These are phyloP conservation scores for Leishmania aethiopica DNA, from an alignment of 208 protist genomes.

Conservation along the genomic window DNA sequence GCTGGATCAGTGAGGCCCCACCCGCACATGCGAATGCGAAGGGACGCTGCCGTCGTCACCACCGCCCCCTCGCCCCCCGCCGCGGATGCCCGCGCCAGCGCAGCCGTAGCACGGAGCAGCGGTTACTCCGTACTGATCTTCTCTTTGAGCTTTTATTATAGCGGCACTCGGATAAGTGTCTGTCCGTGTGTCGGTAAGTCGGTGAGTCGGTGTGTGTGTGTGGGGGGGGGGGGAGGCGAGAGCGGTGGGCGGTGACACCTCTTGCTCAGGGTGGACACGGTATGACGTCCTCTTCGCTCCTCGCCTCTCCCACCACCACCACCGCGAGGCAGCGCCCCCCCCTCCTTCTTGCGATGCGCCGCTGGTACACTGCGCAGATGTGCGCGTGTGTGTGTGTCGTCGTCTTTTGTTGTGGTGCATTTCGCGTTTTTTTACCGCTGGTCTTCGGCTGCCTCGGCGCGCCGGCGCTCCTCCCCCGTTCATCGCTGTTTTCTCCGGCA, in stretches of 20 bases:
- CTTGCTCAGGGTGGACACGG: background rate
- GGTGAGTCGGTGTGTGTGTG: background rate
- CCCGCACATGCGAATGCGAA: background rate
- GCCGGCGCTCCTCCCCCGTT: background rate
- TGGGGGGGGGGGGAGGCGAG: background rate
- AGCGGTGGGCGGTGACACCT: background rate
- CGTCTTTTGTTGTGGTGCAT: background rate
- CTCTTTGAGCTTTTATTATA: background rate
- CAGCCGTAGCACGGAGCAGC: background rate
- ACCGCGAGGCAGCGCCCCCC: background rate
- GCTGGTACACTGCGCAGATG: background rate
- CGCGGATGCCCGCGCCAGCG: too few species aligned
- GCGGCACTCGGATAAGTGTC: too few species aligned
- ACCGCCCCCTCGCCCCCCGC: too few species aligned
- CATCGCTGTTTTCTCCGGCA: background rate
- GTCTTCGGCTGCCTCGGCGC: too few species aligned
- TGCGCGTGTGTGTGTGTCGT: background rate
- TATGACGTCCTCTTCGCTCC: background rate
- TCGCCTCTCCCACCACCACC: background rate
- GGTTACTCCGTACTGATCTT: background rate
- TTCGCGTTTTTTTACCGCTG: background rate
- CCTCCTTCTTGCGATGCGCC: background rate
- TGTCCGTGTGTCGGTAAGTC: too few species aligned
- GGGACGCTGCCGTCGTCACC: too few species aligned
- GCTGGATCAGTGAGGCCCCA: constrained; percentile 1